Evolutionary conservation across 495 filamentous ascomycete species (phyloP).

Genomic region (Penicillium argentinense): DNA sequence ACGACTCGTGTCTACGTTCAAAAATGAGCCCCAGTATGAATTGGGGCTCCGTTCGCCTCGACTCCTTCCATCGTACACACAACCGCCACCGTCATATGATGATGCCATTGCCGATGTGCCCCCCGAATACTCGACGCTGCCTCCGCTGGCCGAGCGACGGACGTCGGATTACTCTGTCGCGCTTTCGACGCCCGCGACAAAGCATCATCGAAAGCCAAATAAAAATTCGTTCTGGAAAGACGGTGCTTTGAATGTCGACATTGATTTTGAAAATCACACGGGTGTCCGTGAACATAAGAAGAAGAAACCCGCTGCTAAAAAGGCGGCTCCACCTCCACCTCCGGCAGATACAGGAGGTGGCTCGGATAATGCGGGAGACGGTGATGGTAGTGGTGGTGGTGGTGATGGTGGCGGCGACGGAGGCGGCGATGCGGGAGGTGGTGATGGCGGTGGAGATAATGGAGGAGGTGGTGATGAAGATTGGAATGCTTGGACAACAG

Average conservation of each 20-base stretch:
- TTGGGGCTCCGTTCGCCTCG: slow-evolving; percentile 13
- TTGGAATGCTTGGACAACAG: slow-evolving; percentile 41
- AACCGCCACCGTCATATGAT: slow-evolving; percentile 44
- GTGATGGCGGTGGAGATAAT: slow-evolving; percentile 38
- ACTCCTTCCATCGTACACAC: slow-evolving; percentile 22
- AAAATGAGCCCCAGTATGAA: slow-evolving; percentile 14
- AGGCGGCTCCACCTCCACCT: slow-evolving; percentile 28
- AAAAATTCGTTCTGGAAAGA: slow-evolving; percentile 38
- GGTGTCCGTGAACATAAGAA: slow-evolving; percentile 50
- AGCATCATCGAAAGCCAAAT: slow-evolving; percentile 35
- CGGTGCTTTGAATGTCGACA: slow-evolving; percentile 30
- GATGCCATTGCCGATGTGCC: slow-evolving; percentile 43
- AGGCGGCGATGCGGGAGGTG: slow-evolving; percentile 34
- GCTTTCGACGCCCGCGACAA: slow-evolving; percentile 25
- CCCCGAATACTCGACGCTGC: slow-evolving; percentile 38
- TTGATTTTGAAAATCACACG: slow-evolving; percentile 53
- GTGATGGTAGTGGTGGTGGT: slow-evolving; percentile 23
- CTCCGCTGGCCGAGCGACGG: slow-evolving; percentile 31
- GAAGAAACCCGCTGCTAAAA: slow-evolving; percentile 41
- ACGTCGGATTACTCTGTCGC: slow-evolving; percentile 8
- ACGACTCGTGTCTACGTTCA: neutral
- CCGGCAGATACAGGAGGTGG: slow-evolving; percentile 23
- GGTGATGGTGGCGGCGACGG: slow-evolving; percentile 34
- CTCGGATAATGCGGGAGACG: slow-evolving; percentile 28
- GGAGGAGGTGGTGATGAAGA: slow-evolving; percentile 33